phyloP scores from a whole-genome alignment of 2,329 filamentous ascomycete species.

The Penicillium sp. region DNA sequence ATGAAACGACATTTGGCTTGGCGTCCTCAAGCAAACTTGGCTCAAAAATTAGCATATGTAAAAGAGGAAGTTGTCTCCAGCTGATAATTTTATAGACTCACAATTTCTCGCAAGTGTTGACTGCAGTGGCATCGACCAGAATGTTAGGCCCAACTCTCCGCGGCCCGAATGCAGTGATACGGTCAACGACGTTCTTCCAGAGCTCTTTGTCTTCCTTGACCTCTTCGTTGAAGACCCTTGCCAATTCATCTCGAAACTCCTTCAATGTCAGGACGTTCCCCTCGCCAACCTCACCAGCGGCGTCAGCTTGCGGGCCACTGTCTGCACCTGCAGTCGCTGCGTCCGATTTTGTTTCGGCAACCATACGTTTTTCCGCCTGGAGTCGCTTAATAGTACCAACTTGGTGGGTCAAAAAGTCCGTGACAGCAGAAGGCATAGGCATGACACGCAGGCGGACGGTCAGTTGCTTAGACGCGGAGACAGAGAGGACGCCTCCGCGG shows the following conservation, averaged over 20 bases:
- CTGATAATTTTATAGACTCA: slow-evolving; percentile 50
- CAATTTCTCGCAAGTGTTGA: slow-evolving; percentile 72
- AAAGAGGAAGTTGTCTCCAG: not conserved
- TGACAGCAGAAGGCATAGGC: slow-evolving; percentile 76
- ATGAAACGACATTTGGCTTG: slow-evolving; percentile 35
- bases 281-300: slow-evolving; percentile 58
- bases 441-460: slow-evolving; percentile 75
- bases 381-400: slow-evolving; percentile 75
- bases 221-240: slow-evolving; percentile 64
- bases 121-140: slow-evolving; percentile 78
- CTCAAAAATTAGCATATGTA: not conserved
- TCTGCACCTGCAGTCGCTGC: slow-evolving; percentile 47
- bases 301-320: slow-evolving; percentile 40
- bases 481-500: slow-evolving; percentile 73
- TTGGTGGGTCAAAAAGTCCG: slow-evolving; percentile 83
- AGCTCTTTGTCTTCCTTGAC: slow-evolving; percentile 73
- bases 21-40: slow-evolving; percentile 45
- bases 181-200: slow-evolving; percentile 77
- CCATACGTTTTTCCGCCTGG: slow-evolving; percentile 69
- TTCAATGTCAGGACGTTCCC: slow-evolving; percentile 67
- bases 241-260: slow-evolving; percentile 77
- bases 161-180: slow-evolving; percentile 89
- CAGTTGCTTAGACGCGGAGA: slow-evolving; percentile 84
- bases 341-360: slow-evolving; percentile 47
- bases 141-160: slow-evolving; percentile 84